Evolutionary conservation across 176 grass and related monocot species (phyloP).

Genomic region (Eleusine coracana): DNA sequence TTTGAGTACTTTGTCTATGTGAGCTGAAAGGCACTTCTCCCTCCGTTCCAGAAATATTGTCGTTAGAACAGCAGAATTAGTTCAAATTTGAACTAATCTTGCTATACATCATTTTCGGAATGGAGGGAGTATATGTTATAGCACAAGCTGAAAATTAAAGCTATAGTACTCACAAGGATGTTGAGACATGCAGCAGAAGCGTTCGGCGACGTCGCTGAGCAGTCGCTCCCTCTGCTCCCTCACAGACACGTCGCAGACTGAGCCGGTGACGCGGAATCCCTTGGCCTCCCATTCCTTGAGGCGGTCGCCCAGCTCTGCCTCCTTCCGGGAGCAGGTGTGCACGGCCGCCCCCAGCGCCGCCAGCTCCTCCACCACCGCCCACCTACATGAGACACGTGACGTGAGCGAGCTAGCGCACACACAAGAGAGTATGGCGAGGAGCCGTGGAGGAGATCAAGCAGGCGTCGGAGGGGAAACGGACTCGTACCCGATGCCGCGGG

Average conservation of each 20-base stretch:
- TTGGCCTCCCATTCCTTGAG: slow-evolving; percentile 53
- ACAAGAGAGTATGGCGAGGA: background rate
- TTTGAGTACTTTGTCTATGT: background rate
- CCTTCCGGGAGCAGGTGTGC: slow-evolving; percentile 64
- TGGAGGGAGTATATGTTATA: background rate
- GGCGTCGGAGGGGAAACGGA: background rate
- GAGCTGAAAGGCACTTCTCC: background rate
- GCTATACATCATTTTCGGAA: too few relatives aligned
- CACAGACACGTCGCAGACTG: slow-evolving; percentile 61
- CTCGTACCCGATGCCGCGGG: slow-evolving; percentile 71
- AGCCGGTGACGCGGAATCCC: slow-evolving; percentile 57
- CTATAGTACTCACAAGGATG: slow-evolving; percentile 51
- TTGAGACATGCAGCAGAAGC: slow-evolving; percentile 61
- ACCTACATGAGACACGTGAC: slow-evolving; percentile 6
- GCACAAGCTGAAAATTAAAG: background rate
- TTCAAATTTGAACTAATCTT: too few relatives aligned
- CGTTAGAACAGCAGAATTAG: too few relatives aligned
- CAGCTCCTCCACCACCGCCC: slow-evolving; percentile 64
- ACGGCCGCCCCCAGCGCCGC: slow-evolving; percentile 56
- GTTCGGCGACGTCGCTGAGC: slow-evolving; percentile 33
- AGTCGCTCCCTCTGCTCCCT: slow-evolving; percentile 50
- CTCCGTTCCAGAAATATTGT: too few relatives aligned
- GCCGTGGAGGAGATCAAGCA: background rate
- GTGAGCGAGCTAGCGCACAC: background rate
- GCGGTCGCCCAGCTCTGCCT: slow-evolving; percentile 51